Conservation (phyloP, 306 rosid genomes). For the Cicer pinnatifidum region DNA sequence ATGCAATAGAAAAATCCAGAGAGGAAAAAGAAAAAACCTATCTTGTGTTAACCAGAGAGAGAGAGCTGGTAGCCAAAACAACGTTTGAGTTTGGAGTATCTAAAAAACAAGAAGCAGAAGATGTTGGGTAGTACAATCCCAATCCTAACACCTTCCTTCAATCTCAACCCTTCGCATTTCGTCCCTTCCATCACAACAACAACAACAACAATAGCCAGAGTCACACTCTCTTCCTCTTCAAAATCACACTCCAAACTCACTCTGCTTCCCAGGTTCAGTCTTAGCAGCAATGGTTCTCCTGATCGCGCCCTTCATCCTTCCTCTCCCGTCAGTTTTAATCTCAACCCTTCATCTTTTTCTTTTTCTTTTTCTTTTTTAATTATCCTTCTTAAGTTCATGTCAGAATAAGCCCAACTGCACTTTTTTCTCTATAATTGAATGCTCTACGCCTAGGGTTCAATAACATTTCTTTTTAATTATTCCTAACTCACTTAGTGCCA, state of each 20-base stretch:
- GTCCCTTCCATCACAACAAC: background rate
- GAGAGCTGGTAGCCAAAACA: background rate
- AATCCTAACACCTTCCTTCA: slow-evolving; percentile 52
- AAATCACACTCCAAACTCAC: slow-evolving; percentile 46
- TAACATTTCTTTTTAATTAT: background rate
- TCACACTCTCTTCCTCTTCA: slow-evolving; percentile 34
- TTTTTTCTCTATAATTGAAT: background rate
- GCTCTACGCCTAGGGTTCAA: background rate
- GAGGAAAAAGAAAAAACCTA: background rate
- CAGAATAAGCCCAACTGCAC: background rate
- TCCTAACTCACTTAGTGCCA: background rate
- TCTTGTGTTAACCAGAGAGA: background rate
- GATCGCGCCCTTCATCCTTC: slow-evolving; percentile 55
- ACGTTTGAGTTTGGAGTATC: background rate
- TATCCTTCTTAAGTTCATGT: background rate
- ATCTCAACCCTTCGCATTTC: slow-evolving; percentile 51
- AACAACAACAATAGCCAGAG: background rate
- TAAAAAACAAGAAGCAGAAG: background rate
- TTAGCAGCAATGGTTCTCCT: slow-evolving; percentile 36
- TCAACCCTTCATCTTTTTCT: background rate
- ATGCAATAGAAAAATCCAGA: no score
- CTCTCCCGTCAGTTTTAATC: slow-evolving; percentile 55
- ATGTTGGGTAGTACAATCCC: slow-evolving; percentile 58
- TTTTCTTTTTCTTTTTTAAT: background rate
- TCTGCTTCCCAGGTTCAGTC: slow-evolving; percentile 46